These are phyloP conservation scores for Starmerella sp. DNA, from an alignment of 805 yeast species.

Conservation along the genomic window DNA sequence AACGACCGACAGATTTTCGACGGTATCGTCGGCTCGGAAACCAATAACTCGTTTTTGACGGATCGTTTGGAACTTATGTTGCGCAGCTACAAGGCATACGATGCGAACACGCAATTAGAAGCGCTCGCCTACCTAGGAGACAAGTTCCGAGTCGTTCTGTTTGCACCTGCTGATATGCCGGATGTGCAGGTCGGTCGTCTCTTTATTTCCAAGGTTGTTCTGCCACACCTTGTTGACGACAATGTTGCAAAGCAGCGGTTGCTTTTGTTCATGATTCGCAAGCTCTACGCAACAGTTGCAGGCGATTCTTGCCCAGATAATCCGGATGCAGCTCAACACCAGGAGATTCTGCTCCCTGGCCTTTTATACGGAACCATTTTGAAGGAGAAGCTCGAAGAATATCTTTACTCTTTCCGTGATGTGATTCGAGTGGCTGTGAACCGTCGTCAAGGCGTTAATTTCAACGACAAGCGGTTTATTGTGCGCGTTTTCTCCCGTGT, in stretches of 20 bases:
- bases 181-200: slow-evolving; percentile 87
- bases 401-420: slow-evolving; percentile 55
- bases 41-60: slow-evolving; percentile 80
- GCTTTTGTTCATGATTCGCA: slow-evolving; percentile 89
- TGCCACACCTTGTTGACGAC: slow-evolving; percentile 64
- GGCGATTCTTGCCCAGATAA: slow-evolving; percentile 96
- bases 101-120: slow-evolving; percentile 67
- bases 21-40: slow-evolving; percentile 86
- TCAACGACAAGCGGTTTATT: slow-evolving; percentile 75
- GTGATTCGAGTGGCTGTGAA: slow-evolving; percentile 72
- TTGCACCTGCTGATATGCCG: slow-evolving; percentile 74
- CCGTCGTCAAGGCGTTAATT: slow-evolving; percentile 69
- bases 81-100: slow-evolving; percentile 76
- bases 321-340: slow-evolving; percentile 99
- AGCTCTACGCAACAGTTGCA: slow-evolving; percentile 85
- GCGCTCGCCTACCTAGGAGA: slow-evolving; percentile 92
- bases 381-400: slow-evolving; percentile 93
- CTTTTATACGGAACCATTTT: slow-evolving; percentile 92
- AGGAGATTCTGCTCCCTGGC: slow-evolving; percentile 90
- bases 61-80: slow-evolving; percentile 92
- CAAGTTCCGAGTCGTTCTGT: slow-evolving; percentile 87
- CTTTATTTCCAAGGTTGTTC: slow-evolving; percentile 68
- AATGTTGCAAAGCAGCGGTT: slow-evolving; percentile 73
- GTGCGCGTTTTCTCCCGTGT: slow-evolving; percentile 62
- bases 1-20: slow-evolving; percentile 93